phyloP scores from a whole-genome alignment of 495 filamentous ascomycete genomes.

The Staphylotrichum tortipilum region DNA sequence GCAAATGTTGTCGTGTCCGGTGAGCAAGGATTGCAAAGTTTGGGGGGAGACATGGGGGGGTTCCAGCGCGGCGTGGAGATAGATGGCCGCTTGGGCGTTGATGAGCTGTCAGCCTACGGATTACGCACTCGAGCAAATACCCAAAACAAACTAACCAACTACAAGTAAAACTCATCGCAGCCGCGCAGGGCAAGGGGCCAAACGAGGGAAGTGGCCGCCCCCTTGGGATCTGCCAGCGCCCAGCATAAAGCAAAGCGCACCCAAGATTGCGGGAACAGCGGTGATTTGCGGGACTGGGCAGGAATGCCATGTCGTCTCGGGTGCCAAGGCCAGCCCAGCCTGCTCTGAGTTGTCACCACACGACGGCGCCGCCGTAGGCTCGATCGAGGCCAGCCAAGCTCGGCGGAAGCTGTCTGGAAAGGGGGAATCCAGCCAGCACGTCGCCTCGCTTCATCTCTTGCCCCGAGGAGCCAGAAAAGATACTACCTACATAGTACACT shows the following conservation, averaged over 20 bases:
- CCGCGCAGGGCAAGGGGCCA: not conserved
- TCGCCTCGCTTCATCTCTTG: no score
- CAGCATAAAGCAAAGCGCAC: not conserved
- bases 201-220: slow-evolving; percentile 2
- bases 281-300: slow-evolving; percentile 6
- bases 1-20: no score
- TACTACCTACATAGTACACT: not conserved
- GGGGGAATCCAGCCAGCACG: not conserved
- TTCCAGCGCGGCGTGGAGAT: not conserved
- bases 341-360: slow-evolving; percentile 12
- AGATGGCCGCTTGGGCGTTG: not conserved
- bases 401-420: not conserved
- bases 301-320: slow-evolving; percentile 5
- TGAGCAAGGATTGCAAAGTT: not conserved
- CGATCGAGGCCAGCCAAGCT: slow-evolving; percentile 2
- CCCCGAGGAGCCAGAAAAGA: not conserved
- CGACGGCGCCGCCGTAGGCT: not conserved
- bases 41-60: slow-evolving; percentile 1
- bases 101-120: slow-evolving; percentile 14
- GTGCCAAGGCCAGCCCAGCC: slow-evolving; percentile 3
- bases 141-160: slow-evolving; percentile 11
- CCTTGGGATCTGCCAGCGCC: not conserved
- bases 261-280: not conserved
- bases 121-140: slow-evolving; percentile 8
- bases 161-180: no score